A percentile compares a stretch with the other conserved stretches of the same genome.
These are phyloP conservation scores for Henningerozyma blattae DNA, from an alignment of 805 yeast genomes.

Conservation along the genomic window DNA sequence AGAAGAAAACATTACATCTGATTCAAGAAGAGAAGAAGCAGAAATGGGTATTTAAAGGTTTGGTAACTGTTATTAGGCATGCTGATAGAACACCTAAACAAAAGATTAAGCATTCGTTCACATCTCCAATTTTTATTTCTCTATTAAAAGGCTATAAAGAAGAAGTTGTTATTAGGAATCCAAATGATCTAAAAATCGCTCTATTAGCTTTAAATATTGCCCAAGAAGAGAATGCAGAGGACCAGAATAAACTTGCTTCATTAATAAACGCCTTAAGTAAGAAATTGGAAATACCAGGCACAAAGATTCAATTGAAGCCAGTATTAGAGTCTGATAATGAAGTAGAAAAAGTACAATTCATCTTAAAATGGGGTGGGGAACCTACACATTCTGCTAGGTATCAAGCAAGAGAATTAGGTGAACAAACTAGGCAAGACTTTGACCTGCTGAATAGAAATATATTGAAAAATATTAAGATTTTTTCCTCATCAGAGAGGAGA, in stretches of 20 bases:
- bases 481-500: conserved; percentile 87
- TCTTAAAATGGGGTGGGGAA: conserved; percentile 98
- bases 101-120: conserved; percentile 90
- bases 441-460: conserved; percentile 76
- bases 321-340: conserved; percentile 49
- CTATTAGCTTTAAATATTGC: conserved; percentile 77
- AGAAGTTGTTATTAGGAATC: conserved; percentile 89
- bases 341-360: conserved; percentile 91
- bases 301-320: conserved; percentile 92
- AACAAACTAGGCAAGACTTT: conserved; percentile 86
- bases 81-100: conserved; percentile 99
- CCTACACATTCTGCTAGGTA: conserved; percentile 95
- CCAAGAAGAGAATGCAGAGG: conserved; percentile 68
- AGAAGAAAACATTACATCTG: conserved; percentile 25
- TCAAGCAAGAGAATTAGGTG: conserved; percentile 93
- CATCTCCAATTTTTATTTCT: conserved; percentile 74
- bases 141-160: conserved; percentile 88
- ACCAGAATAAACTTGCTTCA: conserved; percentile 60
- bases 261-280: conserved; percentile 76
- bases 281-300: conserved; percentile 86
- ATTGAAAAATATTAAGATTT: conserved; percentile 73
- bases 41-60: conserved; percentile 93
- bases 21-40: conserved; percentile 38
- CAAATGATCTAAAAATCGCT: conserved; percentile 74
- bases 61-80: conserved; percentile 85